Evolutionary conservation across 73 alveolate species (phyloP).

Genomic region (Tetrahymena elliotti): DNA sequence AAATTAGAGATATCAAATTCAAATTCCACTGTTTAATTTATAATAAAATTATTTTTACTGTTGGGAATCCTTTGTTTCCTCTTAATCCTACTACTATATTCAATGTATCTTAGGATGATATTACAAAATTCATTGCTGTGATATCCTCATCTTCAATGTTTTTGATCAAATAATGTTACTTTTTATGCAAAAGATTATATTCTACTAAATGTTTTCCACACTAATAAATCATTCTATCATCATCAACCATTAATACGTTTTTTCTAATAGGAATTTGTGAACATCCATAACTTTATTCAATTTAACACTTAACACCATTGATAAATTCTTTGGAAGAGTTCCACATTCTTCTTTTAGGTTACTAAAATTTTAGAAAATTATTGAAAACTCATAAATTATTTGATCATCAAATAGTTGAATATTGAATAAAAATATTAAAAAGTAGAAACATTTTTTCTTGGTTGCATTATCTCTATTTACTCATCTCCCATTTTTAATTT

Average conservation of each 20-base stretch:
- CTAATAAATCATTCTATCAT: conserved; percentile 20
- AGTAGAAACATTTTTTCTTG: background rate
- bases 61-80: background rate
- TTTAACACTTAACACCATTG: conserved; percentile 12
- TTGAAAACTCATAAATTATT: no score
- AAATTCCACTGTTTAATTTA: background rate
- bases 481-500: background rate
- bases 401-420: background rate
- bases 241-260: conserved; percentile 17
- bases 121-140: conserved; percentile 8
- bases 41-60: background rate
- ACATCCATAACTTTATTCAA: conserved; percentile 26
- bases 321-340: background rate
- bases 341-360: background rate
- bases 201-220: conserved; percentile 32
- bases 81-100: background rate
- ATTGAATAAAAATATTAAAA: background rate
- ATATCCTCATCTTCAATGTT: conserved; percentile 30
- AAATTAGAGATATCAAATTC: background rate
- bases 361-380: background rate
- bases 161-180: conserved; percentile 8
- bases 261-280: conserved; percentile 11
- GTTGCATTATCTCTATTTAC: background rate
- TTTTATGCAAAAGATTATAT: conserved; percentile 7
- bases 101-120: background rate